A percentile compares a stretch with the other conserved stretches of the same genome.
These are phyloP conservation scores for Vigna unguiculata DNA, from an alignment of 306 rosid species.

Conservation along the genomic window DNA sequence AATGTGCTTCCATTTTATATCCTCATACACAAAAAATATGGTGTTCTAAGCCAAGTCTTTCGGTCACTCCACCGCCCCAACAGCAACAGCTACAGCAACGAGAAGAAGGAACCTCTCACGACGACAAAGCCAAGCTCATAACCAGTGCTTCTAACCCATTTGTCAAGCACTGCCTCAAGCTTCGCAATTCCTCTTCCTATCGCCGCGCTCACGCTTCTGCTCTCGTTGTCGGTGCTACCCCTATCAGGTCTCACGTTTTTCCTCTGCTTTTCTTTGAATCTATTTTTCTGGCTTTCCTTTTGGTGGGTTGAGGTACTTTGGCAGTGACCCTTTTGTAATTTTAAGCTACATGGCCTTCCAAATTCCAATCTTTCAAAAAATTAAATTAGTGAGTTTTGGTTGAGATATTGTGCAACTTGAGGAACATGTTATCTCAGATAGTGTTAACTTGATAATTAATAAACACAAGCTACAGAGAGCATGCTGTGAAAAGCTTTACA, in stretches of 20 bases:
- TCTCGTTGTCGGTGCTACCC: slow-evolving; percentile 82
- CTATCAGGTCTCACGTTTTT: slow-evolving; percentile 69
- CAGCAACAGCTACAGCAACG: slow-evolving; percentile 16
- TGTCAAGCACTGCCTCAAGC: slow-evolving; percentile 88
- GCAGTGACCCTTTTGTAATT: background rate
- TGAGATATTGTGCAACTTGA: background rate
- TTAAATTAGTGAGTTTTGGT: background rate
- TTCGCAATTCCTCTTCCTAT: slow-evolving; percentile 78
- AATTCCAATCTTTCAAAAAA: background rate
- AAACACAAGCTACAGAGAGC: background rate
- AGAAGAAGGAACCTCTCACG: slow-evolving; percentile 11
- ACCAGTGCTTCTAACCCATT: slow-evolving; percentile 85
- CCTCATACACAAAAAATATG: slow-evolving; percentile 45
- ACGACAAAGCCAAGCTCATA: slow-evolving; percentile 61
- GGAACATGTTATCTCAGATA: slow-evolving; percentile 5
- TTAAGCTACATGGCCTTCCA: background rate
- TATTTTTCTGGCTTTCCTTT: background rate
- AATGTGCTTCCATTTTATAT: slow-evolving; percentile 45
- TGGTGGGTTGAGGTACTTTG: background rate
- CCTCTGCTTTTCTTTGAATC: background rate
- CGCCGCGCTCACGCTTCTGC: slow-evolving; percentile 77
- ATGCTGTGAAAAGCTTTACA: background rate
- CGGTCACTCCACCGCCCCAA: slow-evolving; percentile 38
- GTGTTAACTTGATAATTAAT: background rate
- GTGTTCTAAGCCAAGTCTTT: slow-evolving; percentile 43